A percentile compares a stretch with the other conserved stretches of the same genome.
Conservation (phyloP, 2,329 filamentous ascomycete genomes). For the Aspergillus unguis region DNA sequence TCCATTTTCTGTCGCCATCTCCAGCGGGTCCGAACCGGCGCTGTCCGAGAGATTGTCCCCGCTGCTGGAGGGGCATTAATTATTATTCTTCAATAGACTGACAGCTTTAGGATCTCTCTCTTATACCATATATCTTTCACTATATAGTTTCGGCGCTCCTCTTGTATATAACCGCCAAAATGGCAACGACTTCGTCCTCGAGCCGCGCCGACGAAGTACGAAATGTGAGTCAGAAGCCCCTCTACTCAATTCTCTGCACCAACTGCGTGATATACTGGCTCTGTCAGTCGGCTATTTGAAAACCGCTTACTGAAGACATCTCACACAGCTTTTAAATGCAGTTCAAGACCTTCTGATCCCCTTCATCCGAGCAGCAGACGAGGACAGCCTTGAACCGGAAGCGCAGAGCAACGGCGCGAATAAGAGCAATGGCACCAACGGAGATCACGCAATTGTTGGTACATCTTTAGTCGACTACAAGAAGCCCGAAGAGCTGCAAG, state of each 20-base stretch:
- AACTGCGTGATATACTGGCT: background rate
- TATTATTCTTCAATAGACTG: background rate
- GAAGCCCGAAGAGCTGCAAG: conserved; percentile 57
- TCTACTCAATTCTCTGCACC: background rate
- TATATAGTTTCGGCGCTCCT: background rate
- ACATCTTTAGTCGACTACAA: conserved; percentile 64
- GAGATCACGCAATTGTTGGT: conserved; percentile 55
- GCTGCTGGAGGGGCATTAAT: background rate
- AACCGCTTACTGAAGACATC: conserved; percentile 7
- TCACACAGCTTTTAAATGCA: conserved; percentile 34
- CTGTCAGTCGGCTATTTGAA: background rate
- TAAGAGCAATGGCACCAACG: conserved; percentile 21
- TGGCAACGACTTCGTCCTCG: conserved; percentile 22
- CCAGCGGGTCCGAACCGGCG: conserved; percentile 13
- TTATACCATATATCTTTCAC: background rate
- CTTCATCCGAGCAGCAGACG: conserved; percentile 45
- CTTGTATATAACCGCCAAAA: conserved; percentile 10
- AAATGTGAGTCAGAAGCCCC: conserved; percentile 33
- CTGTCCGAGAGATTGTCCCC: background rate
- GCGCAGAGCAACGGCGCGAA: conserved; percentile 16
- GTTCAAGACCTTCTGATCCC: conserved; percentile 45
- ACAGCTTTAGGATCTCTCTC: background rate
- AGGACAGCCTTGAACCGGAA: conserved; percentile 19
- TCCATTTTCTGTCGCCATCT: conserved; percentile 12
- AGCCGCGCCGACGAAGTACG: conserved; percentile 42